Conservation (phyloP, 345 rosid genomes). For the Eucalyptus curtisii region DNA sequence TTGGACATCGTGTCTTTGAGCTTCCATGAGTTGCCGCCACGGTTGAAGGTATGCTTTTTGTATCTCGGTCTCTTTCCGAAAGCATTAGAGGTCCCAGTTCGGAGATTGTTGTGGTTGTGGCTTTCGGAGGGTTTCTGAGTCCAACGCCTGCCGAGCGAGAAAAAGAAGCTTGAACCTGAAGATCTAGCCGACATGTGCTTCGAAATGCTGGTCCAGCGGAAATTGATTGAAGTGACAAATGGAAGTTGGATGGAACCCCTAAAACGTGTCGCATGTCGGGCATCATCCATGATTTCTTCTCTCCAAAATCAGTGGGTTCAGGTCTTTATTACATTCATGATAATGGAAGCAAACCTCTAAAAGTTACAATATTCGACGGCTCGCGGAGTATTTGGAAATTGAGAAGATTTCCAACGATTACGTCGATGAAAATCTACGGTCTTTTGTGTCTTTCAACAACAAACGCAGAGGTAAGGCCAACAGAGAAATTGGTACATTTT, state of each 20-base stretch:
- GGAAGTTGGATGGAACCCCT: slow-evolving; percentile 17
- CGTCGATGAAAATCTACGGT: not conserved
- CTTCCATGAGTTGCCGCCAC: not conserved
- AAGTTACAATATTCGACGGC: not conserved
- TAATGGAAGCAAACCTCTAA: not conserved
- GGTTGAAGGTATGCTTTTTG: slow-evolving; percentile 7
- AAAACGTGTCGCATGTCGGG: slow-evolving; percentile 4
- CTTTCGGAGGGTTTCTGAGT: slow-evolving; percentile 21
- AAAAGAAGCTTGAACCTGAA: not conserved
- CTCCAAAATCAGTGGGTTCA: not conserved
- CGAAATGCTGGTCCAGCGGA: not conserved
- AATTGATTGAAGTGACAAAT: slow-evolving; percentile 6
- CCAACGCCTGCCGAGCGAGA: not conserved
- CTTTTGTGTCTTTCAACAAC: slow-evolving; percentile 1
- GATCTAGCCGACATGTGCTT: not conserved
- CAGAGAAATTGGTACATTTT: not conserved
- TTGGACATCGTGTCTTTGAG: not conserved
- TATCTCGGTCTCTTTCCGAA: slow-evolving; percentile 24
- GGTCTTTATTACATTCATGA: not conserved
- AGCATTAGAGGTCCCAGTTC: slow-evolving; percentile 4
- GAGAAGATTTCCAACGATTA: not conserved
- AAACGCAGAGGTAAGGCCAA: slow-evolving; percentile 3
- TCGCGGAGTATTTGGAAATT: not conserved
- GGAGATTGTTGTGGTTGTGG: slow-evolving; percentile 25
- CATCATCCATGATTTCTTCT: not conserved